Evolutionary conservation across 2,329 filamentous ascomycete species (phyloP), one percentile per base, ranked within the genome.

Genomic region (Harringtonia aguacate): DNA sequence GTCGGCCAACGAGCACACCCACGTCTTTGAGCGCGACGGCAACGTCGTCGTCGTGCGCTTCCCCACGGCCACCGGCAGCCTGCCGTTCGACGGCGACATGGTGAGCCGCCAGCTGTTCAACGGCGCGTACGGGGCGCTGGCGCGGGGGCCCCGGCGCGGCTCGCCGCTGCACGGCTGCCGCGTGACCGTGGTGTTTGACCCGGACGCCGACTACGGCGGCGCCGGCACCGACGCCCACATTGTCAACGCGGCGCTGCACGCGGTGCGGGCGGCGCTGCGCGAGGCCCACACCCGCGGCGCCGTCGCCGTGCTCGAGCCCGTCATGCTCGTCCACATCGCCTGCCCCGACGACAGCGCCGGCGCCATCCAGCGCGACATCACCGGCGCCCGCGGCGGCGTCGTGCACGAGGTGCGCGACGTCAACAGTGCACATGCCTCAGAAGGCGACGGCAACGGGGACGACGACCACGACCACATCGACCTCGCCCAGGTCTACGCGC

Each of bases 291-390:
- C 71, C 10, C 37, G 31, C 24, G 73, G 86, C 2, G 72, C 74
- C 1, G 74, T 87, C 1, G 73, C 75, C 1, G 68, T 98, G 33
- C 83, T 97, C 65, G 92, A 98, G 58, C 92, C 92, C 2, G 85
- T 98, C 44, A 95, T 97, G 87, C 80, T 81, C 48, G 86, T 86
- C 6, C 79, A 82, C 42, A 94, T 98, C 56, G 81, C 78, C 52
- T 87, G 92, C 40, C 86, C 92, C 41, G 90, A 95, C 62, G 72
- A 74, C 7, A 81, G 77, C 8, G 80, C 95, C 2, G 88, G 89
- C 4, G 75, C 76, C 5, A 85, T 98, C 10, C 81, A 90, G 17
- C 85, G 89, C 49, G 86, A 94, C 56, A 75, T 94, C 31, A 81
- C 79, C 3, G 80, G 84, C 2, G 76, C 79, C 1, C 74, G 86